phyloP scores from a whole-genome alignment of 306 rosid genomes.

The Ochetophila trinervis region DNA sequence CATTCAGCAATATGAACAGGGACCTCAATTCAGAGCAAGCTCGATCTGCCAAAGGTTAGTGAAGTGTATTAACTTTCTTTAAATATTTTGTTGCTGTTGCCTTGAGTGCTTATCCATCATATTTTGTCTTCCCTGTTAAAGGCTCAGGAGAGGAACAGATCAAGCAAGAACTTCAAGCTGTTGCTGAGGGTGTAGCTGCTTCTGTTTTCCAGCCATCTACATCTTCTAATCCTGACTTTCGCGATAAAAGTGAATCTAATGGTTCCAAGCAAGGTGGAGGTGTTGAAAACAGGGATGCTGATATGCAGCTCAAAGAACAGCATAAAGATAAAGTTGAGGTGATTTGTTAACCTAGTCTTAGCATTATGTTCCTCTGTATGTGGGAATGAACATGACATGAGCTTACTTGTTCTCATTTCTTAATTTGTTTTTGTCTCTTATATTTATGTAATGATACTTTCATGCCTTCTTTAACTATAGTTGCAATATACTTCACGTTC shows the following conservation, averaged over 20 bases:
- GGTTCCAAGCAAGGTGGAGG: conserved; percentile 34
- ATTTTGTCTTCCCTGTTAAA: conserved; percentile 23
- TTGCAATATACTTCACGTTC: too few relatives aligned
- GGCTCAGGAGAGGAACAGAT: conserved; percentile 73
- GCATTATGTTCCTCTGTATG: too few relatives aligned
- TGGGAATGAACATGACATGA: conserved; percentile 3
- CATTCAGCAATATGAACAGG: conserved; percentile 36
- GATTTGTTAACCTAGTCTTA: background rate
- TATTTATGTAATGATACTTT: too few relatives aligned
- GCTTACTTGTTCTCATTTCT: background rate
- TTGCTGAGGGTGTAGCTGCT: conserved; percentile 92
- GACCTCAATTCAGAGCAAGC: conserved; percentile 43
- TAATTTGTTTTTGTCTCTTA: background rate
- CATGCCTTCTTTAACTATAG: too few relatives aligned
- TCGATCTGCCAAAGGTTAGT: conserved; percentile 49
- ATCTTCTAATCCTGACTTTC: conserved; percentile 43
- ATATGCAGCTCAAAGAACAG: conserved; percentile 25
- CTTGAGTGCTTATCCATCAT: conserved; percentile 15
- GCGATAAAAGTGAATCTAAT: conserved; percentile 32
- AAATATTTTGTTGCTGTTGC: conserved; percentile 14
- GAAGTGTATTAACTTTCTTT: conserved; percentile 15
- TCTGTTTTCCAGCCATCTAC: conserved; percentile 59
- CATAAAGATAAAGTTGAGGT: conserved; percentile 45
- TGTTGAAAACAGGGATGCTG: conserved; percentile 31
- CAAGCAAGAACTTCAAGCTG: conserved; percentile 82